Evolutionary conservation across 1,139 yeast species (phyloP), one percentile per base, ranked within the genome.

Genomic region (Hemisphaericaspora subhashii): DNA sequence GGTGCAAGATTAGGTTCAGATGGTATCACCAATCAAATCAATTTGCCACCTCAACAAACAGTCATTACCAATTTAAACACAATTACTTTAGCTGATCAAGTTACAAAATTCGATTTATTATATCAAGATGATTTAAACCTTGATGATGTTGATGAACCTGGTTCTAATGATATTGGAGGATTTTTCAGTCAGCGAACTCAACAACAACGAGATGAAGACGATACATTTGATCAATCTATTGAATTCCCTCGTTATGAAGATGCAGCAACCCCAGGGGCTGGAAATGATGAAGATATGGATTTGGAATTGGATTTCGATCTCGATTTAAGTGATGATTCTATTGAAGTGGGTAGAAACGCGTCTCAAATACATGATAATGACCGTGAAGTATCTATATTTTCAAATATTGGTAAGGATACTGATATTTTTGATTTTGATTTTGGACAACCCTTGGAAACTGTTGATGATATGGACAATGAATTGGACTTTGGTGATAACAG

Each of bases 51-150:
- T 10, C 69, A 67, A 41, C 71, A 72, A 31, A 66, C 81, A 5
- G 74, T 81, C 20, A 66, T 81, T 23, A 63, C 78, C 15, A 72
- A 77, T 40, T 62, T 87, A 34, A 73, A 77, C 33, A 72, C 74
- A 41, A 66, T 85, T 42, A 76, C 83, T 0, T 71, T 87, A 45
- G 81, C 77, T 50, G 95, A 89, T 61, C 86, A 86, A 30, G 83
- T 88, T 31, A 84, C 96, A 0, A 87, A 83, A 41, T 75, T 81
- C 35, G 95, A 88, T 54, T 77, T 87, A 49, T 65, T 85, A 35
- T 76, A 74, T 48, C 83, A 79, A 50, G 86, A 81, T 32, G 84
- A 81, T 30, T 67, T 84, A 48, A 72, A 74, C 35, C 72, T 84
- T 48, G 83, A 77, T 43, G 82, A 76, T 23, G 59, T 52, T 31